Conservation (phyloP, 108 stramenopile species). For the Ochromonas danica region DNA sequence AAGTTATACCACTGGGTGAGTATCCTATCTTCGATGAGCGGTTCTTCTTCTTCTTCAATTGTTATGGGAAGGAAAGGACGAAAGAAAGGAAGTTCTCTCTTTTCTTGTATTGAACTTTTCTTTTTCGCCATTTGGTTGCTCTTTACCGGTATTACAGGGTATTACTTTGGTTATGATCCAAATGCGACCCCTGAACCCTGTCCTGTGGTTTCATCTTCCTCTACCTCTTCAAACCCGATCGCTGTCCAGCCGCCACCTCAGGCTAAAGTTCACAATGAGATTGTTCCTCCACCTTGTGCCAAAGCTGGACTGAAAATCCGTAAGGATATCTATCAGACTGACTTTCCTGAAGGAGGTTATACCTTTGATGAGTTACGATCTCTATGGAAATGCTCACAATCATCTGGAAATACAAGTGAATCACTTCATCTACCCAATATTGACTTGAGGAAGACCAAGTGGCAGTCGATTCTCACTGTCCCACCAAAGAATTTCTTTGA, state of each 20-base stretch:
- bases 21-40: no score
- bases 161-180: constrained; percentile 10
- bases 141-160: not conserved
- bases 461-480: constrained; percentile 11
- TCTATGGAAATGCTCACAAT: constrained; percentile 22
- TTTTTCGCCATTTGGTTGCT: not conserved
- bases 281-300: not conserved
- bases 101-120: not conserved
- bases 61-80: no score
- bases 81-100: not conserved
- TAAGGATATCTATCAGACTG: not conserved
- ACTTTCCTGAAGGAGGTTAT: not conserved
- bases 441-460: constrained; percentile 24
- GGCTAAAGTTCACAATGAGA: not conserved
- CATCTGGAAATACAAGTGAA: not conserved
- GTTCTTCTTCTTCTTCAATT: no score
- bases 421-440: not conserved
- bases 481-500: constrained; percentile 24
- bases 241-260: not conserved
- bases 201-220: not conserved
- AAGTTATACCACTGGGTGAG: no score
- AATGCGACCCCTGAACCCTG: not conserved
- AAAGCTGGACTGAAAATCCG: not conserved
- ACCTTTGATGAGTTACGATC: constrained; percentile 11
- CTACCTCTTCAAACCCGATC: not conserved